Conservation (phyloP, 2,329 filamentous ascomycete genomes). For the Colletotrichum sp. region DNA sequence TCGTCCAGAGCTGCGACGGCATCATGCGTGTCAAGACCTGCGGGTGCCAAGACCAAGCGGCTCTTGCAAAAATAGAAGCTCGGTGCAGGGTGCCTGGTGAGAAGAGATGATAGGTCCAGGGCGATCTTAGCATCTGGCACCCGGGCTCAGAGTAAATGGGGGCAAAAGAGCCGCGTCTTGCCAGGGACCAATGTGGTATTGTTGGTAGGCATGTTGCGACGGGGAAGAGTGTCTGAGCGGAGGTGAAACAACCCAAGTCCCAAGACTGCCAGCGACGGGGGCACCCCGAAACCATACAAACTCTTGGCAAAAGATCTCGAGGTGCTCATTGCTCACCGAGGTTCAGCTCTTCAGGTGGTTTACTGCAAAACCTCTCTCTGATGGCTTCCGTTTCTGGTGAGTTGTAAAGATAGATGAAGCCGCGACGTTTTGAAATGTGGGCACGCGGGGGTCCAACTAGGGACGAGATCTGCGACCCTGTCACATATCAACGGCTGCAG, state of each 20-base stretch:
- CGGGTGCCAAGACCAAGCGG: conserved; percentile 4
- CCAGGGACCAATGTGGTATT: background rate
- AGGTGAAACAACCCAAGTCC: conserved; percentile 20
- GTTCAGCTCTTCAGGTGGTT: background rate
- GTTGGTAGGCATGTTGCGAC: background rate
- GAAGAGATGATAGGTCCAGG: conserved; percentile 4
- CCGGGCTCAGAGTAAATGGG: background rate
- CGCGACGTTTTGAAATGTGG: background rate
- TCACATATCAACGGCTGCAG: background rate
- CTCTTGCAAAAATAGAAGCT: conserved; percentile 19
- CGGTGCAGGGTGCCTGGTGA: background rate
- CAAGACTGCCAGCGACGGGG: conserved; percentile 9
- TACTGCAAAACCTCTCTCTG: background rate
- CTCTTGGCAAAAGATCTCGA: conserved; percentile 3
- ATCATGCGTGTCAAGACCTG: conserved; percentile 14
- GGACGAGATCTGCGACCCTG: conserved; percentile 10
- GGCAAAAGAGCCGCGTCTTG: background rate
- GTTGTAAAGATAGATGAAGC: conserved; percentile 18
- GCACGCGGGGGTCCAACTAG: background rate
- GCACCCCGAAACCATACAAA: background rate
- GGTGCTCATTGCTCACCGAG: background rate
- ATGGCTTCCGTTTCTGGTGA: background rate
- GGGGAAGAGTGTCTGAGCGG: conserved; percentile 17
- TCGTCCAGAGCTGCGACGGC: background rate
- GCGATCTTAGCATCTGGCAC: background rate